These are phyloP conservation scores for Cercospora sp. DNA, from an alignment of 2,329 filamentous ascomycete genomes.

Conservation along the genomic window DNA sequence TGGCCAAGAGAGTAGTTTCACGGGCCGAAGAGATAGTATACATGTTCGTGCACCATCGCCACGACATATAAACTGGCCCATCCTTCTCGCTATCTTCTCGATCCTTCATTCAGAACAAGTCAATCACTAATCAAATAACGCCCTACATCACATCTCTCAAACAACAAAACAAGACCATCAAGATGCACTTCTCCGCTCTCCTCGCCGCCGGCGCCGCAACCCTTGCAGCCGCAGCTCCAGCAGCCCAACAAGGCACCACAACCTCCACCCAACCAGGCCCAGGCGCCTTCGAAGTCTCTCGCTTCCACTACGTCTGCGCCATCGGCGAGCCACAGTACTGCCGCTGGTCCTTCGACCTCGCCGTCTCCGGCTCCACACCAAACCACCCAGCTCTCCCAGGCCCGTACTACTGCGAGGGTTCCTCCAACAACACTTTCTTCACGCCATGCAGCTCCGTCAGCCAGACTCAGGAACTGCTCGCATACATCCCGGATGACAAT, in stretches of 20 bases:
- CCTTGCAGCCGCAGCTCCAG: background rate
- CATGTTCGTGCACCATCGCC: background rate
- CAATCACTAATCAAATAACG: background rate
- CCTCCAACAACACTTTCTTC: background rate
- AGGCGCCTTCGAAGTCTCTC: background rate
- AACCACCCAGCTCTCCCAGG: background rate
- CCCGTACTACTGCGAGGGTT: background rate
- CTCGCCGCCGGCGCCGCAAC: background rate
- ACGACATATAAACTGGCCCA: background rate
- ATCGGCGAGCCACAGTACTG: background rate
- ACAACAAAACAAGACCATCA: background rate
- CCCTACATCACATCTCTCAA: background rate
- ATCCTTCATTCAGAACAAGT: background rate
- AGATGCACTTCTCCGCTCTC: background rate
- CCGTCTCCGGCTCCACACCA: background rate
- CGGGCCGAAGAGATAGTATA: background rate
- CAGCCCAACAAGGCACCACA: background rate
- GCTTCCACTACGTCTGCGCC: background rate
- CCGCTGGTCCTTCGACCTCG: background rate
- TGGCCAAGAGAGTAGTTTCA: background rate
- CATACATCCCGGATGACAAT: background rate
- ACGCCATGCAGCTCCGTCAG: background rate
- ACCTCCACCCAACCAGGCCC: background rate
- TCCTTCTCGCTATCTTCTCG: background rate
- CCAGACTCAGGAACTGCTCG: background rate